Evolutionary conservation across 306 rosid genomes (phyloP).

Genomic region (Prunus fruticosa): DNA sequence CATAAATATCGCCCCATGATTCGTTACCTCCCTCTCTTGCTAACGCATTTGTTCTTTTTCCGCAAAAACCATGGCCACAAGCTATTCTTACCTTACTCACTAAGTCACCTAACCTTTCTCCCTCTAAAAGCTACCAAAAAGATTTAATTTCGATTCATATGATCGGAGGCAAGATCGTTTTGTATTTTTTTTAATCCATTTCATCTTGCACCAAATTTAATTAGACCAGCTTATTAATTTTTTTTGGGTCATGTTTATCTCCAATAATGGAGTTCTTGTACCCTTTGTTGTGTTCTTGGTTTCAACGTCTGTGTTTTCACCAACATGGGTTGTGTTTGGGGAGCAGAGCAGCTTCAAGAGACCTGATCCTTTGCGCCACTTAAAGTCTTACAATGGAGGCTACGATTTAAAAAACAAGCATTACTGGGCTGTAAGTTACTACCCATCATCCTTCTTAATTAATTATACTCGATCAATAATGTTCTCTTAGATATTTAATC

Average conservation of each 20-base stretch:
- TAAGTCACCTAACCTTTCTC: slow-evolving; percentile 47
- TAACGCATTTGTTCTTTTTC: slow-evolving; percentile 21
- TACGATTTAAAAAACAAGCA: slow-evolving; percentile 53
- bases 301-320: slow-evolving; percentile 31
- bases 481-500: neutral
- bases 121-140: slow-evolving; percentile 14
- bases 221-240: neutral
- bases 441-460: neutral
- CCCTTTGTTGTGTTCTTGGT: slow-evolving; percentile 37
- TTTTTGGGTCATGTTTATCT: slow-evolving; percentile 36
- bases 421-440: slow-evolving; percentile 63
- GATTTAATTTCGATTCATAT: neutral
- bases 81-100: slow-evolving; percentile 61
- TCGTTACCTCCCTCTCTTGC: slow-evolving; percentile 57
- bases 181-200: neutral
- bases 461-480: neutral
- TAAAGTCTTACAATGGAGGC: slow-evolving; percentile 55
- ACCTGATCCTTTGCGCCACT: slow-evolving; percentile 59
- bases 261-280: slow-evolving; percentile 31
- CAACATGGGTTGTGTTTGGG: slow-evolving; percentile 31
- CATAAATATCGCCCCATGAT: slow-evolving; percentile 56
- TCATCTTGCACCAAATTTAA: neutral
- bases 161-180: neutral
- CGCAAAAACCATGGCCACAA: slow-evolving; percentile 53
- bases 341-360: slow-evolving; percentile 39